Evolutionary conservation across 495 filamentous ascomycete species (phyloP).

Genomic region (Melanomma pulvis-pyrius): DNA sequence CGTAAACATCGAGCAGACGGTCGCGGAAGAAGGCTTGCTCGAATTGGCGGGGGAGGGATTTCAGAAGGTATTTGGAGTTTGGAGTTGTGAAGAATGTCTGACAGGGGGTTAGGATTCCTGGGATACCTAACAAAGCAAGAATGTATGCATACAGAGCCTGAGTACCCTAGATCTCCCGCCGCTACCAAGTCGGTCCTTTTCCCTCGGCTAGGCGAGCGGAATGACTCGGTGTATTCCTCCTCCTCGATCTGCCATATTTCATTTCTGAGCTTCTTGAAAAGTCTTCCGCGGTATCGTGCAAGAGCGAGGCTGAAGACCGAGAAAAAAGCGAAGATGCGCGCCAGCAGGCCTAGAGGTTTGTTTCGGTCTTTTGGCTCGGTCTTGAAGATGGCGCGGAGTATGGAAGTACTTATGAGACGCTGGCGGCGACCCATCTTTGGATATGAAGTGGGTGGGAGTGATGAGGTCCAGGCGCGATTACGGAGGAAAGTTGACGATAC

Average conservation of each 20-base stretch:
- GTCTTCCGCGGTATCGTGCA: conserved; percentile 26
- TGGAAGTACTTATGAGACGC: conserved; percentile 34
- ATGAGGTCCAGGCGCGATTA: too few species aligned
- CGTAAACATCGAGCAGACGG: conserved; percentile 63
- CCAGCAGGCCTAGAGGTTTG: conserved; percentile 29
- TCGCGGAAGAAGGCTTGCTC: conserved; percentile 69
- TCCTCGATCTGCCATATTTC: conserved; percentile 57
- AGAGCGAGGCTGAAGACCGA: conserved; percentile 37
- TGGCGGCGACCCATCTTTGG: conserved; percentile 36
- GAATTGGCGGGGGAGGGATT: conserved; percentile 66
- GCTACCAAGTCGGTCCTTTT: conserved; percentile 45
- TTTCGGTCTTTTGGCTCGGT: conserved; percentile 12
- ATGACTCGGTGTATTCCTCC: conserved; percentile 57
- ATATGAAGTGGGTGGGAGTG: not conserved
- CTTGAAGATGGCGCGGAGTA: conserved; percentile 40
- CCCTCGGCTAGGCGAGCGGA: conserved; percentile 47
- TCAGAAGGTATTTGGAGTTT: conserved; percentile 64
- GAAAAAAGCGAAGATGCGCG: conserved; percentile 41
- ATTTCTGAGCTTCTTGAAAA: conserved; percentile 41
- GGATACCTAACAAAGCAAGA: not conserved
- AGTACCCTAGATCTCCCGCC: conserved; percentile 63
- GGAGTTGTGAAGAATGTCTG: conserved; percentile 69
- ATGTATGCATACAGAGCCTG: conserved; percentile 53
- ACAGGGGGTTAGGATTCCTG: not conserved
- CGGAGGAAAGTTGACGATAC: too few species aligned